phyloP scores from a whole-genome alignment of 148 eudicot species.

The Camellia japonica region DNA sequence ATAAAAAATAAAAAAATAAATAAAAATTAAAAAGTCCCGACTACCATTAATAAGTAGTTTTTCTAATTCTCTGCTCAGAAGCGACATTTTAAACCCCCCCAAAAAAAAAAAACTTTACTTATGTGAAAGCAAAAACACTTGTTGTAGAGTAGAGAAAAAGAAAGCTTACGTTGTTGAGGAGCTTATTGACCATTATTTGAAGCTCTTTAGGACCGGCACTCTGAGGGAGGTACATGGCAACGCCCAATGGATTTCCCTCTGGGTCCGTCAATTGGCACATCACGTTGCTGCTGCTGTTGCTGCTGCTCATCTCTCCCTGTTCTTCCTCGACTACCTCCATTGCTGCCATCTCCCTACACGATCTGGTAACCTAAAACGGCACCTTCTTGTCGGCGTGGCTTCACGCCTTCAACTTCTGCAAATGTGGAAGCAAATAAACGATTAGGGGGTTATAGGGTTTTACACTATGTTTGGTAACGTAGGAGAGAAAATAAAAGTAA shows the following conservation, averaged over 20 bases:
- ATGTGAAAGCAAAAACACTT: not conserved
- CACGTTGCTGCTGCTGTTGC: constrained; percentile 37
- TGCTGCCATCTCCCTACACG: not conserved
- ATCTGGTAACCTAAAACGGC: not conserved
- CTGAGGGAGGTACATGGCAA: constrained; percentile 73
- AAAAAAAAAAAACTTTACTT: not conserved
- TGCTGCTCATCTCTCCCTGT: constrained; percentile 30
- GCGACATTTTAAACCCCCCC: not conserved
- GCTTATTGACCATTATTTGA: constrained; percentile 66
- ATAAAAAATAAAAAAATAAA: too few relatives aligned
- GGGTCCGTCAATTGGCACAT: constrained; percentile 85
- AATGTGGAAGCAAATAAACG: not conserved
- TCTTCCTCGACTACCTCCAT: constrained; percentile 36
- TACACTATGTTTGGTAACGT: too few relatives aligned
- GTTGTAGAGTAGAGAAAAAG: too few relatives aligned
- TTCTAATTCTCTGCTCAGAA: not conserved
- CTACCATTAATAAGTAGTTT: not conserved
- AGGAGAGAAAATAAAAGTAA: too few relatives aligned
- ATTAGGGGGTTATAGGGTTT: constrained; percentile 10
- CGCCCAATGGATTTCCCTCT: constrained; percentile 63
- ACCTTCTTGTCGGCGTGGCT: not conserved
- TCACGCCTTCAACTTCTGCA: not conserved
- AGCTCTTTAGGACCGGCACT: constrained; percentile 86
- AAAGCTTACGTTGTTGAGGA: constrained; percentile 54
- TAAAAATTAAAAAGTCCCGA: too few relatives aligned